Evolutionary conservation across 257 asterid species (phyloP).

Genomic region (Solanum tarijense): DNA sequence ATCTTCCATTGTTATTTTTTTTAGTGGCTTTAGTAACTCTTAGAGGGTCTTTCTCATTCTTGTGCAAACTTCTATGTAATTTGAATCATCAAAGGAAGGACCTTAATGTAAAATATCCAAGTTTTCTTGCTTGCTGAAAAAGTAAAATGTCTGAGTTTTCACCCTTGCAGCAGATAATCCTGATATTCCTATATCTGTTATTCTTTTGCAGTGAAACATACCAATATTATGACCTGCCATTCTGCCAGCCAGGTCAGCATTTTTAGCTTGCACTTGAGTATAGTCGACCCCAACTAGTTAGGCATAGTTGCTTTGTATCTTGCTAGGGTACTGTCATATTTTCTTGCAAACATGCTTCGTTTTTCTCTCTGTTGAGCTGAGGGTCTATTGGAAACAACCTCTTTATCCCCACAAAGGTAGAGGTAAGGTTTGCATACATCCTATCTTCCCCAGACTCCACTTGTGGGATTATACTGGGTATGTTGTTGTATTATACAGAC

Average conservation of each 20-base stretch:
- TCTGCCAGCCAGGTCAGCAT: slow-evolving; percentile 86
- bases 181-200: slow-evolving; percentile 8
- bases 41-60: not conserved
- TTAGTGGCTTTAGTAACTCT: not conserved
- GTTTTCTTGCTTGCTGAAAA: not conserved
- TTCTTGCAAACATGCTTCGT: not conserved
- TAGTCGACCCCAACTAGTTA: not conserved
- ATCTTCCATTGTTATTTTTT: not conserved
- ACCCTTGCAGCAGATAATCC: not conserved
- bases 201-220: slow-evolving; percentile 85
- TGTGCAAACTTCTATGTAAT: not conserved
- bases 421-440: not conserved
- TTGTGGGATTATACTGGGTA: not conserved
- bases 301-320: not conserved
- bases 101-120: not conserved
- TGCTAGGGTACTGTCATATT: not conserved
- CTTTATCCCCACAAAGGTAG: not conserved
- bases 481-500: not conserved
- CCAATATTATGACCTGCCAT: slow-evolving; percentile 70
- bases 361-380: not conserved
- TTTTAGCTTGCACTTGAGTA: slow-evolving; percentile 10
- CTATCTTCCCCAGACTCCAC: not conserved
- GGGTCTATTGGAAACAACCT: not conserved
- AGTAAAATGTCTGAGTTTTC: not conserved
- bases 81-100: not conserved